Base-by-base conservation (phyloP, 2,329 filamentous ascomycete genomes). In the Hirsutella minnesotensis region DNA sequence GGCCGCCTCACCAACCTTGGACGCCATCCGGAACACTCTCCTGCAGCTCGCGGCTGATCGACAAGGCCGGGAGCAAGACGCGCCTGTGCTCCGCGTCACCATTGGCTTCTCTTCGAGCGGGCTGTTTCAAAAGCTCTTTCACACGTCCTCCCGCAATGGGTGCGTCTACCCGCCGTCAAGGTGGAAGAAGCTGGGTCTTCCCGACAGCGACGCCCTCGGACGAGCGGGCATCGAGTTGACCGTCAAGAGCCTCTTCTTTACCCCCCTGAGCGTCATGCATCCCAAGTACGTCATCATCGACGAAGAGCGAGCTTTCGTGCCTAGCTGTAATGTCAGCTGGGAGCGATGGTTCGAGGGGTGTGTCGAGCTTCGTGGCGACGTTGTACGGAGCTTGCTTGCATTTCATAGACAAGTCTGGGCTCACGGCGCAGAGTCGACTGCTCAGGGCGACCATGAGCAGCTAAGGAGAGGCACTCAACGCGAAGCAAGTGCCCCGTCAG, bases 321-420 rank as follows among this genome's bases (percentile, higher is more conserved):
- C 86, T 0, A 87, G 82, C 52, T 89, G 84, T 60, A 94, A 94
- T 52, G 77, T 94, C 4, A 88, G 83, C 54, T 92, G 83, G 83
- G 86, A 92, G 59, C 63, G 77, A n/a, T 94, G 86, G 86, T 81
- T 90, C 21, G 86, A 94, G 58, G 83, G 81, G 0, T 86, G 81
- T 44, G 64, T 90, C 3, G 76, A 79, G 43, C 61, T 90, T 10
- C 67, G 68, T 7, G 85, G 84, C 0, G 66, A 70, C 0, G 67
- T 82, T 1, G 76, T 87, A 1, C 51, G 58, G 4, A 66, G 72
- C n/a, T 72, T 92, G 33, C 49, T 83, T 35, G 57, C 65, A 2
- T 90, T 90, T 54, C 87, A 85, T 61, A 56, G 66, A 9, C 57
- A 63, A 1, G 81, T 86, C n/a, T 92, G 86, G 86, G 72, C 50